These are phyloP conservation scores for Silene vulgaris DNA, from an alignment of 179 eudicot species.

Conservation along the genomic window DNA sequence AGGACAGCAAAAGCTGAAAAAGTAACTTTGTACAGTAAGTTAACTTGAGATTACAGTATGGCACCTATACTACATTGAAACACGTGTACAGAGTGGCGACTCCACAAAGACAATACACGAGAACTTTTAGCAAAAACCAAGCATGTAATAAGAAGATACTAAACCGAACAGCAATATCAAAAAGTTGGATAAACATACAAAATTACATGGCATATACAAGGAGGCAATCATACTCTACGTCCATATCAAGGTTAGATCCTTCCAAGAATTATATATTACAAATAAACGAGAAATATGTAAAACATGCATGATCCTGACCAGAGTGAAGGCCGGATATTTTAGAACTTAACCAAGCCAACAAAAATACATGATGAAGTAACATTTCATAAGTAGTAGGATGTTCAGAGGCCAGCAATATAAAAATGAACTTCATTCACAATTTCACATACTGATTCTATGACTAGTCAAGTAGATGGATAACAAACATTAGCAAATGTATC, in stretches of 20 bases:
- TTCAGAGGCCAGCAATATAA: not conserved
- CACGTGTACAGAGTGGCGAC: not conserved
- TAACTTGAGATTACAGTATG: not conserved
- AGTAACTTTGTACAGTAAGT: not conserved
- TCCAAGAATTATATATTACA: not conserved
- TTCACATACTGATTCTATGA: too few relatives aligned
- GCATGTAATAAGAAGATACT: not conserved
- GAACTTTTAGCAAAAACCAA: not conserved
- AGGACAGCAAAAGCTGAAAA: conserved; percentile 88
- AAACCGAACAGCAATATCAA: not conserved
- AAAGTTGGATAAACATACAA: not conserved
- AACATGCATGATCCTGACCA: not conserved
- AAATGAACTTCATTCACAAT: not conserved
- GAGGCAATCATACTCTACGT: not conserved
- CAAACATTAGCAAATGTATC: not conserved
- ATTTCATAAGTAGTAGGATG: not conserved
- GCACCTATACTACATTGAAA: not conserved
- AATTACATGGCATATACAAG: conserved; percentile 1
- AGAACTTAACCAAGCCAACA: not conserved
- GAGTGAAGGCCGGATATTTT: not conserved
- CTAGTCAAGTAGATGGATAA: not conserved
- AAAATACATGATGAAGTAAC: not conserved
- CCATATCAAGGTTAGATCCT: not conserved
- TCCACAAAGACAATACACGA: not conserved
- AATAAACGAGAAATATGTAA: not conserved